Conservation (phyloP, 139 green algal genomes). For the Asterochloris erici region DNA sequence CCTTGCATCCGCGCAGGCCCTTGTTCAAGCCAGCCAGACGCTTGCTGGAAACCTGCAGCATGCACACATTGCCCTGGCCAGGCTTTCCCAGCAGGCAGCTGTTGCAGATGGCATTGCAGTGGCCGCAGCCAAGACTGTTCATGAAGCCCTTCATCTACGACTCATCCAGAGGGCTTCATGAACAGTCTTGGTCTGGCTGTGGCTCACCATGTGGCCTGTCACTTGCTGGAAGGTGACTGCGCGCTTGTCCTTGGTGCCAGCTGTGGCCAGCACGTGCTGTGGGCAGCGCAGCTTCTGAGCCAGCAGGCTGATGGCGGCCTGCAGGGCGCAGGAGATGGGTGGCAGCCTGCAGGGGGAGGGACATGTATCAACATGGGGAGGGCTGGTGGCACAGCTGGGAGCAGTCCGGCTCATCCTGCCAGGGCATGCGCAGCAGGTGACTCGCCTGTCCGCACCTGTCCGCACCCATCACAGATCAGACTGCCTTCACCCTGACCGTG, state of each 20-base stretch:
- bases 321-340: not conserved
- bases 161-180: not conserved
- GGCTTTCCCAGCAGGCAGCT: no score
- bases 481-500: not conserved
- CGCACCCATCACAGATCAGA: not conserved
- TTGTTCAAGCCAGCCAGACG: conserved; percentile 6
- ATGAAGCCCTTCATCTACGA: not conserved
- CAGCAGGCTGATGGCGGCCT: conserved; percentile 42
- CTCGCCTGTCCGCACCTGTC: not conserved
- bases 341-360: not conserved
- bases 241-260: conserved; percentile 95
- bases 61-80: not conserved
- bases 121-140: no score
- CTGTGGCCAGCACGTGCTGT: conserved; percentile 43
- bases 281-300: conserved; percentile 29
- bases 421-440: not conserved
- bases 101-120: not conserved
- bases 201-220: conserved; percentile 62
- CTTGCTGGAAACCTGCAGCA: not conserved
- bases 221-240: conserved; percentile 81
- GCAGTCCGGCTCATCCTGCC: not conserved
- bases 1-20: conserved; percentile 2
- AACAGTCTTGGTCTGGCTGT: not conserved
- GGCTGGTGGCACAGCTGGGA: not conserved
- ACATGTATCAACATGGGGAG: not conserved